A percentile compares a stretch with the other conserved stretches of the same genome.
phyloP scores from a whole-genome alignment of 495 filamentous ascomycete species.

The Gamarada debralockiae region DNA sequence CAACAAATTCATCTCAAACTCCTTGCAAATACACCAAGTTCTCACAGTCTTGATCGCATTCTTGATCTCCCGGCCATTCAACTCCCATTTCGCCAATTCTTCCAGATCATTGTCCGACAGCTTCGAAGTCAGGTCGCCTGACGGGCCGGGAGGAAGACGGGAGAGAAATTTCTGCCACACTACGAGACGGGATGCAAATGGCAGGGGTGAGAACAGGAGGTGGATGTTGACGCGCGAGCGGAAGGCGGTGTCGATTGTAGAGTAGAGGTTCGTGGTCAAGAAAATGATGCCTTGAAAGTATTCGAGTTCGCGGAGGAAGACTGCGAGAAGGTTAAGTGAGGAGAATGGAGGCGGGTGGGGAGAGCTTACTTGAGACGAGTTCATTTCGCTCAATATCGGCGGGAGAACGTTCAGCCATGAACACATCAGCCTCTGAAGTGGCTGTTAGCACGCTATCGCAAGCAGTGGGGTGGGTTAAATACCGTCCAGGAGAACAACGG shows the following conservation, averaged over 20 bases:
- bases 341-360: not conserved
- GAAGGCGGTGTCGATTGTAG: slow-evolving; percentile 58
- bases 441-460: not conserved
- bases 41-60: slow-evolving; percentile 28
- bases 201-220: slow-evolving; percentile 32
- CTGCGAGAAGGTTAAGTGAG: slow-evolving; percentile 25
- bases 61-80: slow-evolving; percentile 28
- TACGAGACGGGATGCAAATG: not conserved
- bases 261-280: slow-evolving; percentile 75
- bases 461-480: not conserved
- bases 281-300: slow-evolving; percentile 71
- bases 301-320: slow-evolving; percentile 61
- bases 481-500: slow-evolving; percentile 47
- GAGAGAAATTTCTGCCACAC: not conserved
- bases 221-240: slow-evolving; percentile 57
- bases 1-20: slow-evolving; percentile 29
- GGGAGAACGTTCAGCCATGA: slow-evolving; percentile 41
- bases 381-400: slow-evolving; percentile 48
- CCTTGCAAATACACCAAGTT: slow-evolving; percentile 35
- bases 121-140: not conserved
- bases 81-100: not conserved
- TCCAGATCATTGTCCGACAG: not conserved
- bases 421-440: slow-evolving; percentile 40
- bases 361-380: slow-evolving; percentile 33
- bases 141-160: not conserved